Evolutionary conservation across 495 filamentous ascomycete species (phyloP), one percentile per base, ranked within the genome.

Genomic region (Trichoderma erinaceum): DNA sequence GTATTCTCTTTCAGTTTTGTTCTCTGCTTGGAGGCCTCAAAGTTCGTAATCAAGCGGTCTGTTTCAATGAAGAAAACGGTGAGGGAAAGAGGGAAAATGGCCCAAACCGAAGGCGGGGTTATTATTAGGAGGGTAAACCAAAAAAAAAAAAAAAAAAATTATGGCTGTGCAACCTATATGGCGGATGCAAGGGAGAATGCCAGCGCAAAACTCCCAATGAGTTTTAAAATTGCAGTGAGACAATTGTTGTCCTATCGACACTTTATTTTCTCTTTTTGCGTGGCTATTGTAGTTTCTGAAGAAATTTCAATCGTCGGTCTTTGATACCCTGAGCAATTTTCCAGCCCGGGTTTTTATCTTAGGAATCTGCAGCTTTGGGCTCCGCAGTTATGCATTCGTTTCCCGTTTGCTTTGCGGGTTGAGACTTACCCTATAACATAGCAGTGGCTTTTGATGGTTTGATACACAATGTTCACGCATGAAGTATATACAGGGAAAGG

Each of bases 21-120:
- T 46, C 18, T 7, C 41, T 46, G 1, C 43, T 15, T 46, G 43
- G 18, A 46, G 43, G 43, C 43, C n/a, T 21, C 21, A 3, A 21
- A 4, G n/a, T 11, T 52, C 21, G 48, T 18, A 52, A 21, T 18
- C 8, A 61, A 61, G 56, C 56, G 23, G 25, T 61, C 25, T 61
- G 56, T 61, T 18, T 61, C 27, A 15, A 5, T 15, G n/a, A 2
- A 10, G 10, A 32, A 61, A 25, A 61, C 56, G 56, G 56, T 61
- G 56, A 61, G 25, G 21, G 56, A 61, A 61, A 61, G 56, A 61
- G 56, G 48, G 56, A 61, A 61, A 61, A 32, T 32, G 23, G 56
- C 44, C 44, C 44, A 48, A 61, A 29, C 27, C 48, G 12, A 61
- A 61, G 56, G 56, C 56, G 56, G 56, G 56, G 56, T 61, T 61